Evolutionary conservation across 1,284 basidiomycete genomes (phyloP).

Genomic region (Sanghuangporus weigelae): DNA sequence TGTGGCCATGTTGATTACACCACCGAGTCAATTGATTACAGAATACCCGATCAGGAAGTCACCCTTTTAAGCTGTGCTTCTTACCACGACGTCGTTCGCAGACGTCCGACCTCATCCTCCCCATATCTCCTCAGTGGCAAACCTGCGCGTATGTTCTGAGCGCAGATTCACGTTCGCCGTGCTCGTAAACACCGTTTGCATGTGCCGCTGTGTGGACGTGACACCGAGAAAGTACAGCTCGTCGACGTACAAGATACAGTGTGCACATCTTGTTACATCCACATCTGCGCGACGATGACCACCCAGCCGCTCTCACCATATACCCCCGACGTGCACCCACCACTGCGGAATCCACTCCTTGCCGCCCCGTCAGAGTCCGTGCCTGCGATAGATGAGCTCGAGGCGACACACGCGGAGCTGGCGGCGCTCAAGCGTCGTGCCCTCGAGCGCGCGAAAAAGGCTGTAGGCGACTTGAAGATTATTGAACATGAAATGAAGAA

Average conservation of each 20-base stretch:
- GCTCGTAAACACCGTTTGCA: conserved; percentile 7
- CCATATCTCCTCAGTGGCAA: conserved; percentile 5
- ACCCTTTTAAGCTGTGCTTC: conserved; percentile 12
- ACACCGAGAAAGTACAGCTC: not conserved
- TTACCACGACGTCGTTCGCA: conserved; percentile 16
- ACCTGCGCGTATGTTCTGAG: conserved; percentile 13
- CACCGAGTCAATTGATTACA: not conserved
- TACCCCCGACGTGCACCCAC: conserved; percentile 20
- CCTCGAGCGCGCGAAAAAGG: conserved; percentile 59
- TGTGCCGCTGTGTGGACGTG: not conserved
- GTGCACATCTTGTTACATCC: not conserved
- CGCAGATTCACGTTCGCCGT: conserved; percentile 10
- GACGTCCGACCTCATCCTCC: not conserved
- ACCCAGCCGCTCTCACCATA: conserved; percentile 13
- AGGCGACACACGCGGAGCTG: conserved; percentile 58
- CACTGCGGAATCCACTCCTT: conserved; percentile 50
- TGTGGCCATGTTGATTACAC: not conserved
- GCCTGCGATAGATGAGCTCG: conserved; percentile 68
- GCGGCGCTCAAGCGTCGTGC: conserved; percentile 46
- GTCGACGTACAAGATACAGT: not conserved
- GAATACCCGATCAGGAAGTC: conserved; percentile 6
- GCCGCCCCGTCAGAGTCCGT: conserved; percentile 57
- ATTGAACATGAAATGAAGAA: conserved; percentile 66
- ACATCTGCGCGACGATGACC: conserved; percentile 4
- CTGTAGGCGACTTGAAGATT: conserved; percentile 59